Conservation (phyloP, 176 grass and related monocot genomes). For the Musa beccarii region DNA sequence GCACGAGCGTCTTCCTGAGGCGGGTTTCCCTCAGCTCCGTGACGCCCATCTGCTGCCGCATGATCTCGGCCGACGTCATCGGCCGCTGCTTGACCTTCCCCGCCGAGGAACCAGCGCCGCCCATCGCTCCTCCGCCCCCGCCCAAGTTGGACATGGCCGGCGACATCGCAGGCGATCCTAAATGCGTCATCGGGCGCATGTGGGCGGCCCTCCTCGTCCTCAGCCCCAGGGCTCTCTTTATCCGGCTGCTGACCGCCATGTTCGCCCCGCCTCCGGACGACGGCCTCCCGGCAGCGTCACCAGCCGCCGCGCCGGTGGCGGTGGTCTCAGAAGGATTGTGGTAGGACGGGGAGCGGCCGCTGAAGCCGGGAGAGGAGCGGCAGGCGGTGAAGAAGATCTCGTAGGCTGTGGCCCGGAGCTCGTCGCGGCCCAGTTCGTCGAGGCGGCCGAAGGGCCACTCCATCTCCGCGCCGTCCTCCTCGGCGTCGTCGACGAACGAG, state of each 20-base stretch:
- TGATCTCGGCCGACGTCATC: slow-evolving; percentile 94
- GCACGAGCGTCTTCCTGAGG: slow-evolving; percentile 72
- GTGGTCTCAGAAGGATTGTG: neutral
- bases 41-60: slow-evolving; percentile 82
- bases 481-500: neutral
- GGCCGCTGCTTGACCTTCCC: slow-evolving; percentile 44
- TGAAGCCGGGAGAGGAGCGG: slow-evolving; percentile 24
- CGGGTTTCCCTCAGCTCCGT: slow-evolving; percentile 64
- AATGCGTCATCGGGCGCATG: slow-evolving; percentile 56
- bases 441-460: slow-evolving; percentile 50
- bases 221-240: slow-evolving; percentile 75
- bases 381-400: slow-evolving; percentile 65
- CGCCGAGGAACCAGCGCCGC: slow-evolving; percentile 22
- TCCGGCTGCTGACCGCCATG: slow-evolving; percentile 49
- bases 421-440: slow-evolving; percentile 31
- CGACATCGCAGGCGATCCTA: slow-evolving; percentile 1
- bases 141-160: neutral
- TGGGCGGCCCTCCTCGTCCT: slow-evolving; percentile 37
- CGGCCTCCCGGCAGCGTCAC: neutral
- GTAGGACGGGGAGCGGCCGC: neutral
- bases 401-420: slow-evolving; percentile 56
- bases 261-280: slow-evolving; percentile 39
- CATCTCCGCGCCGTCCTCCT: slow-evolving; percentile 20
- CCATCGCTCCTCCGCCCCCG: neutral
- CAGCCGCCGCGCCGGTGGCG: neutral